These are phyloP conservation scores for Thermothelomyces thermophilus DNA, from an alignment of 2,329 filamentous ascomycete species.

Conservation along the genomic window DNA sequence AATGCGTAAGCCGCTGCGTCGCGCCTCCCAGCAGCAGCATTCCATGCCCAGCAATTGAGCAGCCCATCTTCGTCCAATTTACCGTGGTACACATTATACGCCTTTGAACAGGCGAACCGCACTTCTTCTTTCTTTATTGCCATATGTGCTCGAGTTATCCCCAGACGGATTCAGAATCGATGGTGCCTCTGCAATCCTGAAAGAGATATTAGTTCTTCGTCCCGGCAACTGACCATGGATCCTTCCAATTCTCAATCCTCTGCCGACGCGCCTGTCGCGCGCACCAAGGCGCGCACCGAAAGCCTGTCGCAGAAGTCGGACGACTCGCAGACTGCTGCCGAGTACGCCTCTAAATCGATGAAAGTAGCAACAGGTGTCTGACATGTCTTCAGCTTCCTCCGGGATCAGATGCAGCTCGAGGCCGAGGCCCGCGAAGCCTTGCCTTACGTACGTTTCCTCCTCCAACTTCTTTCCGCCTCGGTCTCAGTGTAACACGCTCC, in stretches of 20 bases:
- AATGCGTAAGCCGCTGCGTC: too few species aligned
- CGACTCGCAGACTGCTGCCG: constrained; percentile 65
- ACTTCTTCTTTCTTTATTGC: too few species aligned
- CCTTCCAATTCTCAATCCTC: constrained; percentile 25
- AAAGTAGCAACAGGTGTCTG: not conserved
- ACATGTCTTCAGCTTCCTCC: constrained; percentile 61
- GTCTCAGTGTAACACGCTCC: constrained; percentile 20
- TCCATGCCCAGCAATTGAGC: too few species aligned
- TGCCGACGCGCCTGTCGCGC: constrained; percentile 24
- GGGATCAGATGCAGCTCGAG: constrained; percentile 83
- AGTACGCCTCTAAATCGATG: constrained; percentile 39
- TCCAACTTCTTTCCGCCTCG: too few species aligned
- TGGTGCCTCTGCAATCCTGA: too few species aligned
- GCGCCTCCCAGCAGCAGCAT: too few species aligned
- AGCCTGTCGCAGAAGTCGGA: constrained; percentile 58
- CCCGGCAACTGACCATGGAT: constrained; percentile 30
- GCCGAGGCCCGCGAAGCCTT: constrained; percentile 91
- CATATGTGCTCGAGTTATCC: not conserved
- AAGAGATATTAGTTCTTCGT: too few species aligned
- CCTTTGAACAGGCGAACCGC: too few species aligned
- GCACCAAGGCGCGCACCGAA: constrained; percentile 45
- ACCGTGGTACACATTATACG: too few species aligned
- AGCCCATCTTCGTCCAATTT: too few species aligned
- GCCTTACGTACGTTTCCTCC: constrained; percentile 64
- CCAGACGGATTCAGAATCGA: too few species aligned